Evolutionary conservation across 2,329 filamentous ascomycete species (phyloP), one percentile per base, ranked within the genome.

Genomic region (Colletotrichum nymphaeae): DNA sequence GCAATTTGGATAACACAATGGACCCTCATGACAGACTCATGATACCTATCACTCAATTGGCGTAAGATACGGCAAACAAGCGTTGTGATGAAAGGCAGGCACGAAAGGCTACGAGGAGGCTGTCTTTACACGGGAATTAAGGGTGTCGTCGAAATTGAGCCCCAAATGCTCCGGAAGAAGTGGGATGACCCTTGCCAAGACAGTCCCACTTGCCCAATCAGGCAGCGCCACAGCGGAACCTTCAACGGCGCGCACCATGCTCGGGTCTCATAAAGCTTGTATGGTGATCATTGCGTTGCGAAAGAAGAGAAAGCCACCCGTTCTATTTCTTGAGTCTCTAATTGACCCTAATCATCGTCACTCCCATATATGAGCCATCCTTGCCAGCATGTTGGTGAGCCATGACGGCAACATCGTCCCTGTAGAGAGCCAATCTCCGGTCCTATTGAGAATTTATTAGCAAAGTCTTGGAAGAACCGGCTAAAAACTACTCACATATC

Each of bases 401-500:
- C 7, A 19, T 63, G 19, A 59, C 19, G 42, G 24, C 16, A 14
- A 26, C 12, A 52, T 55, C 46, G 57, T n/a, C 63, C 26, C 37
- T 5, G 14, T 32, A 22, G 19, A 28, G 19, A 11, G 12, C 22
- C 4, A 7, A 19, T 56, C 30, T 32, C 22, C 7, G 11, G 14
- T 66, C 37, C 56, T 73, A 49, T 2, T 7, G 1, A 24, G 11
- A 22, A 26, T 1, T 14, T 11, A 22, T 73, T 57, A 71, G 67
- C 49, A 26, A 16, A 16, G 8, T 62, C 24, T 24, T 0, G 3
- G n/a, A 5, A 9, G 22, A 24, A 12, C 9, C 16, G 16, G 4
- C 3, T 32, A 7, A 22, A 14, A 16, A 65, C 16, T 46, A 46
- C 63, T 71, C 14, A 73, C 71, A 73, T 58, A 52, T 69, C 19